Evolutionary conservation across 225 moss, liverwort and hornwort genomes (phyloP).

Genomic region (Thuidium tamariscinum): DNA sequence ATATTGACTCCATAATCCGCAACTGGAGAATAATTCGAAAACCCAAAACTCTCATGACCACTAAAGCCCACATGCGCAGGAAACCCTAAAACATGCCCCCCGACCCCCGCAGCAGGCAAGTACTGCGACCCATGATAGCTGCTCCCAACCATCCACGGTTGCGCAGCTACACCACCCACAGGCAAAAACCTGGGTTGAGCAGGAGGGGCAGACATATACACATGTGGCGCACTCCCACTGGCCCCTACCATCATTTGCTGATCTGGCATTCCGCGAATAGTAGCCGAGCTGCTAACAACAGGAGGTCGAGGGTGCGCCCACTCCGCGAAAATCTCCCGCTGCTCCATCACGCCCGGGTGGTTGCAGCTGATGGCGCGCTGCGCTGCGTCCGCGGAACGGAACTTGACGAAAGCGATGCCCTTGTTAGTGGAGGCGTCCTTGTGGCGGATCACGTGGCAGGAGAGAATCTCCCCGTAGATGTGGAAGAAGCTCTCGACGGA

Average conservation of each 20-base stretch:
- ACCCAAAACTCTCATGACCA: background rate
- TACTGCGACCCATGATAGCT: background rate
- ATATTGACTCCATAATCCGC: background rate
- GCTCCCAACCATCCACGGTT: background rate
- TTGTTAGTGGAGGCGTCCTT: constrained; percentile 51
- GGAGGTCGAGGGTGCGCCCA: constrained; percentile 26
- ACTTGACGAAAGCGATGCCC: constrained; percentile 49
- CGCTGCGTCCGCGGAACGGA: constrained; percentile 11
- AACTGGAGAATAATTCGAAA: background rate
- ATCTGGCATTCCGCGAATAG: background rate
- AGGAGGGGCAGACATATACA: background rate
- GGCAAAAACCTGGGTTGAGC: background rate
- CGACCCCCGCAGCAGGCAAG: background rate
- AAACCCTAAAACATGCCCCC: constrained; percentile 14
- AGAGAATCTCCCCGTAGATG: constrained; percentile 7
- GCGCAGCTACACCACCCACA: background rate
- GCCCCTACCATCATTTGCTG: background rate
- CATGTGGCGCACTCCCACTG: background rate
- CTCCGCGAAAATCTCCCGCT: constrained; percentile 22
- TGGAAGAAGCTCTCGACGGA: constrained; percentile 22
- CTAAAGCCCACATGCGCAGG: background rate
- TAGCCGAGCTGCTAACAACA: background rate
- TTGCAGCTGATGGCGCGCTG: constrained; percentile 31
- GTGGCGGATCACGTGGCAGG: constrained; percentile 47
- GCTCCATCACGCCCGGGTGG: constrained; percentile 32